A percentile compares a stretch with the other conserved stretches of the same genome.
Evolutionary conservation across 805 yeast genomes (phyloP).

Genomic region (Phaffomyces thermotolerans): DNA sequence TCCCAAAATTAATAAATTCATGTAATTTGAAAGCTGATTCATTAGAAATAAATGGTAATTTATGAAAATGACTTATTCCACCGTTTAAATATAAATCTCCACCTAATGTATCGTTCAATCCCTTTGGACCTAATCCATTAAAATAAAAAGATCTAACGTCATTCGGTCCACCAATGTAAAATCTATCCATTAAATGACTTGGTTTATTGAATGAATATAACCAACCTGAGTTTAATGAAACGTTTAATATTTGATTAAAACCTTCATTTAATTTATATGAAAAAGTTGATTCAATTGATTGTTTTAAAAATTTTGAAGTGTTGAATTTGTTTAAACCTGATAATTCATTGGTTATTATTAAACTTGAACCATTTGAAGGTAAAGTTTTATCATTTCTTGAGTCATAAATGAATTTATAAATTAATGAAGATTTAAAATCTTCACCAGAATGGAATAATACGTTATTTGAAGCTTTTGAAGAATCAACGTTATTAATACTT

Average conservation of each 20-base stretch:
- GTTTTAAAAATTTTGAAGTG: conserved; percentile 28
- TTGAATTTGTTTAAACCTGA: conserved; percentile 25
- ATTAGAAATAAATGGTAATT: conserved; percentile 45
- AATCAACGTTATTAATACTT: conserved; percentile 34
- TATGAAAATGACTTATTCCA: conserved; percentile 52
- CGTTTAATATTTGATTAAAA: conserved; percentile 33
- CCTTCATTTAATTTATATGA: conserved; percentile 29
- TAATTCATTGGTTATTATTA: conserved; percentile 37
- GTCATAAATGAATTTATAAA: conserved; percentile 35
- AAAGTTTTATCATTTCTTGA: conserved; percentile 34
- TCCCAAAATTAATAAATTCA: conserved; percentile 60
- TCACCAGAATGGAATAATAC: conserved; percentile 56
- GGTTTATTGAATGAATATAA: conserved; percentile 34
- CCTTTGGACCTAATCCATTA: conserved; percentile 62
- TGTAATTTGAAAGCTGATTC: conserved; percentile 55
- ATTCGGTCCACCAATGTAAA: conserved; percentile 74
- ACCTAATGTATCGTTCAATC: conserved; percentile 50
- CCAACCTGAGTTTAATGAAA: conserved; percentile 48
- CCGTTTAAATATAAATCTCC: conserved; percentile 55
- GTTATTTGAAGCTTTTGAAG: conserved; percentile 41
- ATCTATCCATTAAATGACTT: conserved; percentile 66
- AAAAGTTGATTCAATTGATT: conserved; percentile 27
- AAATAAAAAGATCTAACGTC: conserved; percentile 64
- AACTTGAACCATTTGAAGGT: conserved; percentile 37
- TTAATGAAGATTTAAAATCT: conserved; percentile 48